Conservation (phyloP, 2,329 filamentous ascomycete genomes). For the Colletotrichum musicola region DNA sequence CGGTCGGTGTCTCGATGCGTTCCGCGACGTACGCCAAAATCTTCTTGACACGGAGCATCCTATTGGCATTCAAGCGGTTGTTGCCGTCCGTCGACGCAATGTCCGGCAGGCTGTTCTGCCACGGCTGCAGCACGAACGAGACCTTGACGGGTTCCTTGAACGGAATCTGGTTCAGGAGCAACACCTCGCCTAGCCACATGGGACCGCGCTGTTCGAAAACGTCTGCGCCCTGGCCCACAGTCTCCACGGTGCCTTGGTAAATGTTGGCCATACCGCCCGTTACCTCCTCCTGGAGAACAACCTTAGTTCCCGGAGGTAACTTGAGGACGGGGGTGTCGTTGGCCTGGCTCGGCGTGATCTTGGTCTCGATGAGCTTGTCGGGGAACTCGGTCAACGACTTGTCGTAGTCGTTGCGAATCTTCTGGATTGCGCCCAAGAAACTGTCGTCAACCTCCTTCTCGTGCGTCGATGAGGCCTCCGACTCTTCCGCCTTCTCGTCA, state of each 20-base stretch:
- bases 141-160: conserved; percentile 95
- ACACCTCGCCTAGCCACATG: conserved; percentile 90
- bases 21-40: conserved; percentile 93
- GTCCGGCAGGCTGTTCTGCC: conserved; percentile 78
- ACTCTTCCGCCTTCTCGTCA: conserved; percentile 82
- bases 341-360: conserved; percentile 76
- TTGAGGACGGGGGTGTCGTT: conserved; percentile 83
- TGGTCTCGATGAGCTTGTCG: conserved; percentile 68
- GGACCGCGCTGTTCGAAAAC: conserved; percentile 88
- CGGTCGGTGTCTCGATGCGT: conserved; percentile 81
- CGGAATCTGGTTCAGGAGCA: conserved; percentile 85
- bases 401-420: conserved; percentile 79
- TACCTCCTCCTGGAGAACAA: conserved; percentile 78
- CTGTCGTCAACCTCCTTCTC: conserved; percentile 82
- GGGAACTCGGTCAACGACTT: conserved; percentile 71
- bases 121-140: conserved; percentile 91
- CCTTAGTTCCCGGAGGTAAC: conserved; percentile 74
- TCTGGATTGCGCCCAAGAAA: conserved; percentile 79
- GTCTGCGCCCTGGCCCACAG: conserved; percentile 81
- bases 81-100: conserved; percentile 84
- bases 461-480: conserved; percentile 72
- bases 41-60: conserved; percentile 96
- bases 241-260: conserved; percentile 88
- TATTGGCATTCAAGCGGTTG: conserved; percentile 93
- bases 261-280: conserved; percentile 82